Evolutionary conservation across 2,329 filamentous ascomycete species (phyloP).

Genomic region (Teratosphaeria destructans): DNA sequence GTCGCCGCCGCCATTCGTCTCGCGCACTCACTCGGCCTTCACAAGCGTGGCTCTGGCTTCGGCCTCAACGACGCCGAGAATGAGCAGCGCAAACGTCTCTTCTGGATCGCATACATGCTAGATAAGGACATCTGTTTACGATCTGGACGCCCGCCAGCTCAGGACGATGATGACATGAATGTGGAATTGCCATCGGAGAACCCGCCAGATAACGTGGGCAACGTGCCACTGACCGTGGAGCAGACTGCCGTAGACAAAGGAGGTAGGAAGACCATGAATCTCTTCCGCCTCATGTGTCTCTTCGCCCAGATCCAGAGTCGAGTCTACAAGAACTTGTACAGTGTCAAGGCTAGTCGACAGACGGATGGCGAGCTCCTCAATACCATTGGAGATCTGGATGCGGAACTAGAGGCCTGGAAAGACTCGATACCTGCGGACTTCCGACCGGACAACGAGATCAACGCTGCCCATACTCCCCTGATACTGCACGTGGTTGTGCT

Average conservation of each 20-base stretch:
- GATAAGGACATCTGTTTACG: conserved; percentile 66
- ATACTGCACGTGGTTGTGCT: conserved; percentile 89
- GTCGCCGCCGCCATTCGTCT: conserved; percentile 83
- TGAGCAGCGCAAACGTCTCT: conserved; percentile 73
- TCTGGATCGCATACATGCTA: conserved; percentile 66
- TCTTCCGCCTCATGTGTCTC: conserved; percentile 87
- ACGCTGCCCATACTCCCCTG: conserved; percentile 81
- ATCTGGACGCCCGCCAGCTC: conserved; percentile 60
- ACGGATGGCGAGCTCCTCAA: conserved; percentile 88
- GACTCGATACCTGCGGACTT: conserved; percentile 91
- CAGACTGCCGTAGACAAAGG: conserved; percentile 34
- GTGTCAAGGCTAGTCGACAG: conserved; percentile 81
- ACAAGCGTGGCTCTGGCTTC: conserved; percentile 87
- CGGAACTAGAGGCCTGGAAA: conserved; percentile 80
- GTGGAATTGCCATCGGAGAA: conserved; percentile 88
- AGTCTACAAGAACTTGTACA: conserved; percentile 88
- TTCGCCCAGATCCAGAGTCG: conserved; percentile 86
- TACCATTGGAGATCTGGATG: conserved; percentile 89
- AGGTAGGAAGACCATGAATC: conserved; percentile 84
- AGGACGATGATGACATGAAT: conserved; percentile 82
- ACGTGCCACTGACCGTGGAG: conserved; percentile 58
- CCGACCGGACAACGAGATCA: conserved; percentile 93
- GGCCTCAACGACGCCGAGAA: conserved; percentile 89
- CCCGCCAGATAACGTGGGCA: conserved; percentile 84
- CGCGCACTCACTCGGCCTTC: conserved; percentile 87